Percentiles rank a stretch among this genome's conserved stretches.
Evolutionary conservation across 257 asterid genomes (phyloP).

Genomic region (Dorcoceras hygrometricum): DNA sequence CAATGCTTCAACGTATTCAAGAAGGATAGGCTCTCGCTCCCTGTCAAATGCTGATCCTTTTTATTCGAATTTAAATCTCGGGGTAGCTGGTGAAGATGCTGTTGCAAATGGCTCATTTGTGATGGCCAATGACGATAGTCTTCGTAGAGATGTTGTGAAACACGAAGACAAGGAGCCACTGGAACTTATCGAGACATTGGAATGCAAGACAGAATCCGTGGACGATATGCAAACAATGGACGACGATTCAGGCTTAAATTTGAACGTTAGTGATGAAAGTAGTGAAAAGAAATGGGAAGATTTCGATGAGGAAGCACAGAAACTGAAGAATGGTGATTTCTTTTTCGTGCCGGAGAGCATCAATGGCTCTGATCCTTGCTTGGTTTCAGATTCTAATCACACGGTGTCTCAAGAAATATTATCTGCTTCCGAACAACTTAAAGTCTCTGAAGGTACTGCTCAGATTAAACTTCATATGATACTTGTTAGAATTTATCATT

Average conservation of each 20-base stretch:
- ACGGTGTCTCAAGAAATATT: conserved; percentile 21
- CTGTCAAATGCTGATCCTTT: conserved; percentile 46
- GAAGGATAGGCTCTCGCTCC: conserved; percentile 52
- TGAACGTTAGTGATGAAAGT: conserved; percentile 13
- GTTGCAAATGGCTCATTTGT: conserved; percentile 25
- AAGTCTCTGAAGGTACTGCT: conserved; percentile 41
- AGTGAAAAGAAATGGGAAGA: conserved; percentile 22
- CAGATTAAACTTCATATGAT: background rate
- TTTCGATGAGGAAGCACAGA: conserved; percentile 16
- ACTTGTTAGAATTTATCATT: no score
- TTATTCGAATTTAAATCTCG: conserved; percentile 30
- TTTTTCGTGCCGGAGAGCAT: conserved; percentile 14
- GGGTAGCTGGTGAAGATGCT: conserved; percentile 26
- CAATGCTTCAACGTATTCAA: conserved; percentile 31
- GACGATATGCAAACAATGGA: conserved; percentile 23
- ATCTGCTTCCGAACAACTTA: conserved; percentile 24
- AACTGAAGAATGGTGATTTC: conserved; percentile 10
- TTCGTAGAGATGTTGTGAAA: conserved; percentile 6
- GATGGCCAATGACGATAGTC: conserved; percentile 23
- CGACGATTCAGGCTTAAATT: conserved; percentile 7
- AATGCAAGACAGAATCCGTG: conserved; percentile 7
- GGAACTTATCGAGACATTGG: background rate
- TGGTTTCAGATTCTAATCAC: conserved; percentile 22
- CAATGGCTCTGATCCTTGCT: conserved; percentile 7
- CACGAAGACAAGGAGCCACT: conserved; percentile 17